A percentile compares a stretch with the other conserved stretches of the same genome.
Evolutionary conservation across 1,284 basidiomycete genomes (phyloP).

Genomic region (Irpex lacteus): DNA sequence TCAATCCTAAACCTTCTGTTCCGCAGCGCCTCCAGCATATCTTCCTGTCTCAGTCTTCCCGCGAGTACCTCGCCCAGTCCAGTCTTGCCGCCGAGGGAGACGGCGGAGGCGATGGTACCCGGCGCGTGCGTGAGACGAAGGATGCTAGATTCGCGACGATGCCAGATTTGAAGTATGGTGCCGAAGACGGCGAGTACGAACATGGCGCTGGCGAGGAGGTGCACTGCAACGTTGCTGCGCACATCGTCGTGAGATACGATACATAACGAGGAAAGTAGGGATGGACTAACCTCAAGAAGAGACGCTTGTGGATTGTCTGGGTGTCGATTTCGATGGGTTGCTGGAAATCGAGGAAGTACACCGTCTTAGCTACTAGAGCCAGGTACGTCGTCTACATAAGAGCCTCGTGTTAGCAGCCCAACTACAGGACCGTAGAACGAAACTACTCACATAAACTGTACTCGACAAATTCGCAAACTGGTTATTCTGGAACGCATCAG

Average conservation of each 20-base stretch:
- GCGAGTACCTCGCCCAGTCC: conserved; percentile 43
- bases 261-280: not conserved
- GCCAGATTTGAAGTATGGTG: conserved; percentile 42
- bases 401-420: too few relatives aligned
- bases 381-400: conserved; percentile 41
- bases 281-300: conserved; percentile 42
- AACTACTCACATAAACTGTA: conserved; percentile 43
- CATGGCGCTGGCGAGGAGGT: conserved; percentile 41
- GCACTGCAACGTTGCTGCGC: conserved; percentile 40
- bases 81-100: conserved; percentile 49
- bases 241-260: too few relatives aligned
- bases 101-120: conserved; percentile 53
- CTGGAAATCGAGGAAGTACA: conserved; percentile 43
- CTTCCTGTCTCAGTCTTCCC: conserved; percentile 22
- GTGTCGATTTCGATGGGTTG: conserved; percentile 38
- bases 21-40: conserved; percentile 37
- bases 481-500: conserved; percentile 35
- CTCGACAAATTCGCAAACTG: conserved; percentile 37
- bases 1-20: conserved; percentile 49
- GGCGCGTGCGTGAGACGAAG: conserved; percentile 44
- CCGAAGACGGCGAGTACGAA: conserved; percentile 41
- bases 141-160: conserved; percentile 38
- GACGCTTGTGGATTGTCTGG: conserved; percentile 39
- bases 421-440: not conserved
- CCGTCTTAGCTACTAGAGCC: conserved; percentile 44